These are phyloP conservation scores for Eremochloa ophiuroides DNA, from an alignment of 176 grass and related monocot species.

Conservation along the genomic window DNA sequence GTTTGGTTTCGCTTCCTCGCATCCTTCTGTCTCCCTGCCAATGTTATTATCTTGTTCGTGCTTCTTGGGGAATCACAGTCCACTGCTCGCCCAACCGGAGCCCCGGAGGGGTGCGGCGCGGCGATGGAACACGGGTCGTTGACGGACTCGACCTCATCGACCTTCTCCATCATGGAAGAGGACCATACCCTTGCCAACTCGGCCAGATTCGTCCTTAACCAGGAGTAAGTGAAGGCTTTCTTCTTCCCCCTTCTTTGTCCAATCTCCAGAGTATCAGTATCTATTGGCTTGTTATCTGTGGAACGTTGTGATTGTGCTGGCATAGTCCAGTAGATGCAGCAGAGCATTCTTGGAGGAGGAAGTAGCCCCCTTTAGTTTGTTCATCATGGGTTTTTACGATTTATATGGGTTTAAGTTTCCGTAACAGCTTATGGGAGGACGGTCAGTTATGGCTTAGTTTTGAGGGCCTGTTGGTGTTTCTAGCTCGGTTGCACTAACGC, in stretches of 20 bases:
- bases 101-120: neutral
- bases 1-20: neutral
- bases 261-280: neutral
- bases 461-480: neutral
- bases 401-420: neutral
- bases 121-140: constrained; percentile 75
- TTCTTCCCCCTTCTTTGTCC: neutral
- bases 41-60: neutral
- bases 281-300: neutral
- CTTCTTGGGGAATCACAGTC: neutral
- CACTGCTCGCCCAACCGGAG: neutral
- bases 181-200: constrained; percentile 88
- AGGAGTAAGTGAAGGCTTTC: constrained; percentile 73
- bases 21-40: neutral
- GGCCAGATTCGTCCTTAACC: constrained; percentile 76
- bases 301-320: neutral
- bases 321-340: neutral
- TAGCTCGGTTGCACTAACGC: neutral
- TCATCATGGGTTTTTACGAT: neutral
- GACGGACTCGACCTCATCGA: constrained; percentile 48
- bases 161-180: constrained; percentile 80
- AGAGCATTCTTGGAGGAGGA: neutral
- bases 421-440: neutral
- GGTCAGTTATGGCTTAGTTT: neutral
- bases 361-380: neutral